These are phyloP conservation scores for Tubosaeta sp. DNA, from an alignment of 768 basidiomycete species.

Conservation along the genomic window DNA sequence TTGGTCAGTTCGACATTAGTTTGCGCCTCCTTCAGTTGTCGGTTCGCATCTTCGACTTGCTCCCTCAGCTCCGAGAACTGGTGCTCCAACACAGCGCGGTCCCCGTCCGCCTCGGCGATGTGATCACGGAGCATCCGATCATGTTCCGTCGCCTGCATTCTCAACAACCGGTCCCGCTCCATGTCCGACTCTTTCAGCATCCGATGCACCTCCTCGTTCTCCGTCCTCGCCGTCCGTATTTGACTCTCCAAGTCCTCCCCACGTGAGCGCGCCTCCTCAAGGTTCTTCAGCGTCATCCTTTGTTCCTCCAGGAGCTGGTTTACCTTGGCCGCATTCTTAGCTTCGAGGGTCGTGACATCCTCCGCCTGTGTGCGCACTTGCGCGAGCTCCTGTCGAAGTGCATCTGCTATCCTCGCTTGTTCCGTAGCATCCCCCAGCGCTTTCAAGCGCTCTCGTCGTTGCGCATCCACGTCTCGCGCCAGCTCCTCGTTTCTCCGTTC, in stretches of 20 bases:
- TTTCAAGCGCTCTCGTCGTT: constrained; percentile 47
- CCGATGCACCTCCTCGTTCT: constrained; percentile 61
- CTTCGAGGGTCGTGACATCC: constrained; percentile 64
- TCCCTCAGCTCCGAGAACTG: constrained; percentile 73
- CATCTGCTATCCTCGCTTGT: constrained; percentile 56
- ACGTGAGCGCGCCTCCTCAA: constrained; percentile 71
- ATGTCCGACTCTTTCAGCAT: constrained; percentile 62
- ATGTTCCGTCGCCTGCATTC: constrained; percentile 65
- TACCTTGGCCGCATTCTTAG: constrained; percentile 58
- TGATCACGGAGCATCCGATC: constrained; percentile 76
- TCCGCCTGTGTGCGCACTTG: constrained; percentile 61
- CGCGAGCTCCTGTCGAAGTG: constrained; percentile 56
- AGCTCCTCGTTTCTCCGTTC: constrained; percentile 63
- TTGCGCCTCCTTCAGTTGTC: constrained; percentile 59
- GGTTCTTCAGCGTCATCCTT: constrained; percentile 58
- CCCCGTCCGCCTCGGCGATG: constrained; percentile 89
- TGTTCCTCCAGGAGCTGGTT: constrained; percentile 70
- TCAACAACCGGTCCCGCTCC: constrained; percentile 78
- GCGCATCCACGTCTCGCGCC: constrained; percentile 49
- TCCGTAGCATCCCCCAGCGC: constrained; percentile 69
- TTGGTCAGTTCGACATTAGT: constrained; percentile 60
- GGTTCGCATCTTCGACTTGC: constrained; percentile 54
- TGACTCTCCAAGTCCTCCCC: constrained; percentile 76
- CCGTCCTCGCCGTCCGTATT: constrained; percentile 62
- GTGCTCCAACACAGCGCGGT: constrained; percentile 88